Evolutionary conservation across 176 grass and related monocot species (phyloP).

Genomic region (Eragrostis curvula): DNA sequence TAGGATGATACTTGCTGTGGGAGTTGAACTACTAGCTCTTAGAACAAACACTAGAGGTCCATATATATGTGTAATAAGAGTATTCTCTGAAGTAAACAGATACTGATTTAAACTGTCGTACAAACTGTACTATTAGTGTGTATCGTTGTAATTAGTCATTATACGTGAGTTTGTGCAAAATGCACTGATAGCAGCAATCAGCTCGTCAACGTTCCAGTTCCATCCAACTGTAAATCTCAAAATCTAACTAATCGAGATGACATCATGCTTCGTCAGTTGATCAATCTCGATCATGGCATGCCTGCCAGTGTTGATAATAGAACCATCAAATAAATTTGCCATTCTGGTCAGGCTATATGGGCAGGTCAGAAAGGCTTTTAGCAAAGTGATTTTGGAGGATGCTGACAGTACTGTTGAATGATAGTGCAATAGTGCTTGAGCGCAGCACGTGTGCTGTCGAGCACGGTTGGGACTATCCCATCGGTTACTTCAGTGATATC

Average conservation of each 20-base stretch:
- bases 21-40: not conserved
- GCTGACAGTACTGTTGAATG: slow-evolving; percentile 8
- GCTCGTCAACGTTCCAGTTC: no score
- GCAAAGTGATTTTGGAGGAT: not conserved
- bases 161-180: no score
- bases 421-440: slow-evolving; percentile 2
- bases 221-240: no score
- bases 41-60: no score
- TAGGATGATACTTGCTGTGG: not conserved
- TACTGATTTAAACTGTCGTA: no score
- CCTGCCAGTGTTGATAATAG: not conserved
- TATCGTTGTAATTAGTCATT: no score
- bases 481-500: not conserved
- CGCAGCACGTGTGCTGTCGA: slow-evolving; percentile 24
- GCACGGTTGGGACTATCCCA: not conserved
- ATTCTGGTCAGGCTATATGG: not conserved
- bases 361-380: not conserved
- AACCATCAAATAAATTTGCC: not conserved
- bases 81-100: no score
- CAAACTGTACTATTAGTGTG: no score
- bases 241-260: not conserved
- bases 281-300: not conserved
- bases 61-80: no score
- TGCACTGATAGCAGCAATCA: no score
- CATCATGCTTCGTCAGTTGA: not conserved